Evolutionary conservation across 441 rosid genomes (phyloP).

Genomic region (Euphorbia schlechtendalii): DNA sequence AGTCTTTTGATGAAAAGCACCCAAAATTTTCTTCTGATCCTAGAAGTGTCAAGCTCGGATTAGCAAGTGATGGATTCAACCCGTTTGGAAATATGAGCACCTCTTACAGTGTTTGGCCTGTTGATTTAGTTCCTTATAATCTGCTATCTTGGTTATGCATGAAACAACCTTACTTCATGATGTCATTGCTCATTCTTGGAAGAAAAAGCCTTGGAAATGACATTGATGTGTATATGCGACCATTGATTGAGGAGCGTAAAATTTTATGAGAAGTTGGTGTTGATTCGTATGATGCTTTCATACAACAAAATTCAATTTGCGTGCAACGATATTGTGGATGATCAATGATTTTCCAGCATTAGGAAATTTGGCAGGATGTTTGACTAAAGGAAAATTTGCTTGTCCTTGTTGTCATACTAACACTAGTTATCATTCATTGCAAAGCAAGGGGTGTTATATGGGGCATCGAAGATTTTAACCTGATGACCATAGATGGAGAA

Average conservation of each 20-base stretch:
- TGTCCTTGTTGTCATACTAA: not conserved
- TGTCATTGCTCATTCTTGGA: not conserved
- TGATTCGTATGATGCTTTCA: not conserved
- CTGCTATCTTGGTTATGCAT: not conserved
- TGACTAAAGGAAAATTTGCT: not conserved
- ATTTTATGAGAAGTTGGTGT: not conserved
- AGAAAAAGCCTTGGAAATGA: not conserved
- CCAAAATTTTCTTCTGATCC: not conserved
- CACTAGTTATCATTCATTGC: not conserved
- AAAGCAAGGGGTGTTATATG: too few species aligned
- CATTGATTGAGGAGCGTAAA: not conserved
- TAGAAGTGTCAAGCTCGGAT: not conserved
- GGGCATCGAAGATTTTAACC: not conserved
- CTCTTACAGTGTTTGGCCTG: not conserved
- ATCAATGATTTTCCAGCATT: slow-evolving; percentile 1
- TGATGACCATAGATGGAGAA: not conserved
- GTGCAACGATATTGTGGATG: not conserved
- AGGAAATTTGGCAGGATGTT: not conserved
- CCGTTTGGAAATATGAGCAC: not conserved
- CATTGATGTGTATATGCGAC: slow-evolving; percentile 1
- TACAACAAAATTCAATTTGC: not conserved
- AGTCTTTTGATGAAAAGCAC: not conserved
- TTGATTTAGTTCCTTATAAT: not conserved
- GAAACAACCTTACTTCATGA: slow-evolving; percentile 1
- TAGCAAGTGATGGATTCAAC: not conserved